phyloP scores from a whole-genome alignment of 257 asterid genomes.

The Petunia secreta region DNA sequence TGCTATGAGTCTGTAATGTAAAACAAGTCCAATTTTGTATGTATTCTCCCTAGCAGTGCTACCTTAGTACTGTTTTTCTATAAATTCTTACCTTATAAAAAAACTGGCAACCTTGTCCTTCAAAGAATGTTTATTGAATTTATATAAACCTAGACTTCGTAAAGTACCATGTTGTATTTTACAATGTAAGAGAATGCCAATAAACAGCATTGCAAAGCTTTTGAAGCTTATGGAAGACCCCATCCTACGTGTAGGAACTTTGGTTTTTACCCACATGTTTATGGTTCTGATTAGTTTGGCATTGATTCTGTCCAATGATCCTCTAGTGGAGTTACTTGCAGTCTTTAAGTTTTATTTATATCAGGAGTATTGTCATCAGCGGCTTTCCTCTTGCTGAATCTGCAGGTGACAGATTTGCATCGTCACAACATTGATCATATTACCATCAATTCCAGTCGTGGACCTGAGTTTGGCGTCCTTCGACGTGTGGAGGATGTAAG shows the following conservation, averaged over 20 bases:
- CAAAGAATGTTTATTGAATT: background rate
- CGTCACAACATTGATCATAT: constrained; percentile 96
- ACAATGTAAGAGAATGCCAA: background rate
- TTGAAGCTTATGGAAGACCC: background rate
- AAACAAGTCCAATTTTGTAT: too few relatives aligned
- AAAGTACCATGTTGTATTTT: constrained; percentile 9
- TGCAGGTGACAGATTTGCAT: constrained; percentile 83
- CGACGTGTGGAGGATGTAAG: constrained; percentile 90
- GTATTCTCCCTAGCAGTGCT: too few relatives aligned
- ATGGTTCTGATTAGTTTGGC: background rate
- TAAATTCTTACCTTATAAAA: too few relatives aligned
- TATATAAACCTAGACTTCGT: background rate
- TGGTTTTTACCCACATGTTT: background rate
- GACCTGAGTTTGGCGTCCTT: constrained; percentile 82
- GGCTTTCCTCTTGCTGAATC: constrained; percentile 10
- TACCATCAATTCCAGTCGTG: constrained; percentile 85
- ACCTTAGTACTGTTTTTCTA: too few relatives aligned
- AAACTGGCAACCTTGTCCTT: background rate
- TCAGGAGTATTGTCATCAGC: background rate
- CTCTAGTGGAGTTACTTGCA: constrained; percentile 9
- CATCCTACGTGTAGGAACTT: background rate
- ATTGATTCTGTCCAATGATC: background rate
- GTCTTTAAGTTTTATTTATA: background rate
- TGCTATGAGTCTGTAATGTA: too few relatives aligned
- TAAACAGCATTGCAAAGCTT: background rate